phyloP scores from a whole-genome alignment of 371 early-diverging fungal species.

The Mucor racemosus region DNA sequence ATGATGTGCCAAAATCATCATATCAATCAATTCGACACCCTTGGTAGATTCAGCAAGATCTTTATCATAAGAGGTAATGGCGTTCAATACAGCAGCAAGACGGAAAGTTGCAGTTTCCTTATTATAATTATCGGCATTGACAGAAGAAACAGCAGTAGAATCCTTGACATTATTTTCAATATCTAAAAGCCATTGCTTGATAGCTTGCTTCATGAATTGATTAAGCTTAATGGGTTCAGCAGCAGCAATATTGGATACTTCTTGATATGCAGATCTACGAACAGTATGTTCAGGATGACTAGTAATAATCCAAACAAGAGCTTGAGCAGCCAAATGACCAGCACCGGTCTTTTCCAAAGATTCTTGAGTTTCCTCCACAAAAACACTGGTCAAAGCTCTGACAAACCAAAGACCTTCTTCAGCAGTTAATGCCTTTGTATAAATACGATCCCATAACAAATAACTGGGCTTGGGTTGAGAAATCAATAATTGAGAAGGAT shows the following conservation, averaged over 20 bases:
- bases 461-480: constrained; percentile 69
- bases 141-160: constrained; percentile 56
- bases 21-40: constrained; percentile 61
- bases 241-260: constrained; percentile 45
- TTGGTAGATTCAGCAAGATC: constrained; percentile 43
- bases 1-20: constrained; percentile 77
- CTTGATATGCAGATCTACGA: constrained; percentile 54
- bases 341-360: constrained; percentile 46
- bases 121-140: constrained; percentile 56
- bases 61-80: constrained; percentile 58
- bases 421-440: constrained; percentile 69
- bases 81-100: constrained; percentile 67
- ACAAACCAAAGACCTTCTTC: constrained; percentile 80
- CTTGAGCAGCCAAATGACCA: constrained; percentile 42
- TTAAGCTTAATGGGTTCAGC: constrained; percentile 44
- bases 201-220: constrained; percentile 48
- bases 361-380: constrained; percentile 36
- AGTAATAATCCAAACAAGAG: constrained; percentile 60
- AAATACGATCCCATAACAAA: constrained; percentile 82
- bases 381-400: constrained; percentile 61
- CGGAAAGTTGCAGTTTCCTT: constrained; percentile 51
- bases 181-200: constrained; percentile 62
- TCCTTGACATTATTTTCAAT: constrained; percentile 57
- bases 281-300: constrained; percentile 58
- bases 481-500: constrained; percentile 39